phyloP scores from a whole-genome alignment of 2,329 filamentous ascomycete species.

The Magnaporthiopsis incrustans region DNA sequence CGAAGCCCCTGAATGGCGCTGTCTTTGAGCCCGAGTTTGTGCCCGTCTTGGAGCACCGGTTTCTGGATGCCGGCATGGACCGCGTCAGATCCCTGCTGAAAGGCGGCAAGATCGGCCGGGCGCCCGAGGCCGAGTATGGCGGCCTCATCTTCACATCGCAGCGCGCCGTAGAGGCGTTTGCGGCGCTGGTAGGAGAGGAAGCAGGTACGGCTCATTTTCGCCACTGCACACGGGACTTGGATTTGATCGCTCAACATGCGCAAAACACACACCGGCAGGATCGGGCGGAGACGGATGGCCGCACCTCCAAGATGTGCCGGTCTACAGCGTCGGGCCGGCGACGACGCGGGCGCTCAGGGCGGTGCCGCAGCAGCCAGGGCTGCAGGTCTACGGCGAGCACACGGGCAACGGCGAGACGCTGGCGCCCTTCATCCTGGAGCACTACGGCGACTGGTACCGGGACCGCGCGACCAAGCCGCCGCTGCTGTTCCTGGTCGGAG shows the following conservation, averaged over 20 bases:
- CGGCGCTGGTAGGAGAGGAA: slow-evolving; percentile 50
- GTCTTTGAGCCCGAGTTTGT: slow-evolving; percentile 61
- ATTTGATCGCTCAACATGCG: slow-evolving; percentile 12
- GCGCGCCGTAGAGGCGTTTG: slow-evolving; percentile 72
- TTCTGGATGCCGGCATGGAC: slow-evolving; percentile 51
- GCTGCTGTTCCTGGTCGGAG: slow-evolving; percentile 81
- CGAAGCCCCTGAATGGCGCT: slow-evolving; percentile 28
- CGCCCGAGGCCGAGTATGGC: slow-evolving; percentile 46
- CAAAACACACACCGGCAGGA: slow-evolving; percentile 13
- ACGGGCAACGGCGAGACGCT: slow-evolving; percentile 80
- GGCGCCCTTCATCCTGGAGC: slow-evolving; percentile 66
- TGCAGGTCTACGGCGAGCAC: slow-evolving; percentile 68
- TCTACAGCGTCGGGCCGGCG: slow-evolving; percentile 77
- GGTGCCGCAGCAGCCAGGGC: slow-evolving; percentile 37
- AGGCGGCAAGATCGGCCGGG: slow-evolving; percentile 29
- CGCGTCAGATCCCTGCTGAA: slow-evolving; percentile 43
- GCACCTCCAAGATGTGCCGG: slow-evolving; percentile 45
- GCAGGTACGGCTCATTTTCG: slow-evolving; percentile 23
- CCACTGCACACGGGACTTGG: slow-evolving; percentile 8
- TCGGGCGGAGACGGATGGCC: slow-evolving; percentile 32
- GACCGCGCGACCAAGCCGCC: slow-evolving; percentile 42
- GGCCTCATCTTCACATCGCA: slow-evolving; percentile 83
- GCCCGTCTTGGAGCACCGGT: slow-evolving; percentile 66
- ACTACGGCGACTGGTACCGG: slow-evolving; percentile 55
- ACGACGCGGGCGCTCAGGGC: slow-evolving; percentile 66